phyloP scores from a whole-genome alignment of 2,329 filamentous ascomycete genomes.

The Phoma herbarum region DNA sequence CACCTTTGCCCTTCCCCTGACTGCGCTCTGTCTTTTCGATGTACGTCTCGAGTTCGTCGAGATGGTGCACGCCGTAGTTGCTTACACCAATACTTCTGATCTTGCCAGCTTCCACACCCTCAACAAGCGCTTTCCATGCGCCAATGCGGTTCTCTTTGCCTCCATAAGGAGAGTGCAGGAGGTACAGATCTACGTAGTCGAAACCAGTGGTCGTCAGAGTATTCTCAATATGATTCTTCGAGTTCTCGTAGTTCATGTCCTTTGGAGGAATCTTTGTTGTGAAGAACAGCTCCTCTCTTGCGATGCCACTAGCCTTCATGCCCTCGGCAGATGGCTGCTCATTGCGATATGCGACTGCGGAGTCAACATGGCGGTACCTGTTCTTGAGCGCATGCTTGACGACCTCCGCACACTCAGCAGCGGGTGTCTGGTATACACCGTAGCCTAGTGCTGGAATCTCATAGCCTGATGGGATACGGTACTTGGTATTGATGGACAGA shows the following conservation, averaged over 20 bases:
- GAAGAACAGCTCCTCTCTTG: constrained; percentile 70
- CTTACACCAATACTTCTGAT: constrained; percentile 63
- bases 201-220: constrained; percentile 63
- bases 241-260: constrained; percentile 66
- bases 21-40: constrained; percentile 70
- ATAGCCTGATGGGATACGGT: constrained; percentile 66
- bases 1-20: constrained; percentile 69
- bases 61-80: constrained; percentile 65
- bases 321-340: constrained; percentile 73
- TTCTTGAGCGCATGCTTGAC: constrained; percentile 65
- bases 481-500: constrained; percentile 58
- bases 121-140: constrained; percentile 63
- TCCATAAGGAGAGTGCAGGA: constrained; percentile 64
- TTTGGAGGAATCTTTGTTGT: constrained; percentile 75
- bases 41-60: constrained; percentile 63
- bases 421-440: constrained; percentile 61
- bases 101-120: constrained; percentile 61
- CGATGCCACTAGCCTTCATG: constrained; percentile 64
- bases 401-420: constrained; percentile 65
- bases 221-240: constrained; percentile 65
- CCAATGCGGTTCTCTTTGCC: constrained; percentile 60
- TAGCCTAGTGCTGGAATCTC: constrained; percentile 69
- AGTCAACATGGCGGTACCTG: constrained; percentile 72
- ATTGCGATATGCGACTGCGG: constrained; percentile 72
- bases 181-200: constrained; percentile 73